phyloP scores from a whole-genome alignment of 805 yeast species.

The Vanderwaltozyma polyspora region DNA sequence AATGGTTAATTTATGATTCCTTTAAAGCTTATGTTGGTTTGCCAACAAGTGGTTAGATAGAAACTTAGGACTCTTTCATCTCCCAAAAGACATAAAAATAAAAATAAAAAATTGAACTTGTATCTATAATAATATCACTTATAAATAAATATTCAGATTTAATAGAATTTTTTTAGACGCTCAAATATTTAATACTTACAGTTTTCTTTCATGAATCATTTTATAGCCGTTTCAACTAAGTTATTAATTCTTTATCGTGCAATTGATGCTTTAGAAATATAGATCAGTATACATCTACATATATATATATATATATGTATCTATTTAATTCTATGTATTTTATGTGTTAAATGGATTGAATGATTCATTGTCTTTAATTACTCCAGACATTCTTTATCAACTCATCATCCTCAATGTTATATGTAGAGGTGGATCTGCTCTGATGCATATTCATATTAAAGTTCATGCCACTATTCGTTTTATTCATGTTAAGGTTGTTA shows the following conservation, averaged over 20 bases:
- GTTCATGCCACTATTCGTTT: constrained; percentile 2
- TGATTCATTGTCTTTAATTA: no score
- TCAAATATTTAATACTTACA: no score
- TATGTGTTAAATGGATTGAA: no score
- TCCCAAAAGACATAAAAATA: background rate
- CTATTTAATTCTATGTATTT: background rate
- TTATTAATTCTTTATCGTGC: no score
- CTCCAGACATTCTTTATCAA: constrained; percentile 62
- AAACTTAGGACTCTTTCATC: no score
- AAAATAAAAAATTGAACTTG: no score
- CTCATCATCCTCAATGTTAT: constrained; percentile 43
- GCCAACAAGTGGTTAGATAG: constrained; percentile 76
- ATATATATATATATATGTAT: background rate
- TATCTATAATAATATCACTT: no score
- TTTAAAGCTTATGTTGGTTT: constrained; percentile 90
- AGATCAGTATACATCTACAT: background rate
- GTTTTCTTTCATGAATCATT: no score
- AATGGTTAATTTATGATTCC: constrained; percentile 93
- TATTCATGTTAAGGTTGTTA: constrained; percentile 2
- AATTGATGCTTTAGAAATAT: no score
- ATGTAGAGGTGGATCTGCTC: constrained; percentile 8
- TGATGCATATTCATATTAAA: constrained; percentile 3
- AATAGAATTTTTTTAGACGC: no score
- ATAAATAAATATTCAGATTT: no score
- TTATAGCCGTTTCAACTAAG: no score